A percentile compares a stretch with the other conserved stretches of the same genome.
Conservation (phyloP, 768 basidiomycete genomes). For the Panus rudis region DNA sequence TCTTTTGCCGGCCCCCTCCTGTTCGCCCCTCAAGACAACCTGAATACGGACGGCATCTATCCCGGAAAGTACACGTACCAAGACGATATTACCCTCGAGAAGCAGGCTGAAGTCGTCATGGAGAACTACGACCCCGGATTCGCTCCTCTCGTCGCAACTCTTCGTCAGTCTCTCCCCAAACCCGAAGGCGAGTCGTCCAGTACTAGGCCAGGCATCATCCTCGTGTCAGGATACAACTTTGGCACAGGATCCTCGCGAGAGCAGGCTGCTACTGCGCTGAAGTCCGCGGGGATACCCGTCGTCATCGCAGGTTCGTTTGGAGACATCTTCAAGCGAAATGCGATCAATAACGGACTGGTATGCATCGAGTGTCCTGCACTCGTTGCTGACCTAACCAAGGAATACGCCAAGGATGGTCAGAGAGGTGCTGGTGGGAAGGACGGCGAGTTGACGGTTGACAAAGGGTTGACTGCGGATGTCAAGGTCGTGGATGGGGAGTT, state of each 20-base stretch:
- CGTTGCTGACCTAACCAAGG: slow-evolving; percentile 72
- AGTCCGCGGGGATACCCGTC: slow-evolving; percentile 85
- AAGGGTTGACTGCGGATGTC: slow-evolving; percentile 54
- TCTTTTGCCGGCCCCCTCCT: slow-evolving; percentile 80
- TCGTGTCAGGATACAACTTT: slow-evolving; percentile 95
- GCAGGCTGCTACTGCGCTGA: slow-evolving; percentile 96
- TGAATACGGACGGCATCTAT: slow-evolving; percentile 98
- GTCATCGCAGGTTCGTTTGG: slow-evolving; percentile 98
- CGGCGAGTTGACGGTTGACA: slow-evolving; percentile 81
- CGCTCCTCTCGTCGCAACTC: slow-evolving; percentile 56
- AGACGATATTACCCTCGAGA: slow-evolving; percentile 93
- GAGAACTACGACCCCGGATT: slow-evolving; percentile 97
- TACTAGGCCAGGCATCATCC: slow-evolving; percentile 57
- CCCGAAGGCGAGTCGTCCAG: slow-evolving; percentile 10
- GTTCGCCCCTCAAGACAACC: slow-evolving; percentile 92
- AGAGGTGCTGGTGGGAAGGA: slow-evolving; percentile 73
- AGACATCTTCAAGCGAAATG: slow-evolving; percentile 98
- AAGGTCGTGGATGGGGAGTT: slow-evolving; percentile 45
- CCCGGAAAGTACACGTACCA: slow-evolving; percentile 99
- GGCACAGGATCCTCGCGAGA: slow-evolving; percentile 98
- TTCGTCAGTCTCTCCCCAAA: slow-evolving; percentile 29
- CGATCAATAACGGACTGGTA: slow-evolving; percentile 97
- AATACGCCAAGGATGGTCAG: slow-evolving; percentile 65
- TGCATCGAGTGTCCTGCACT: slow-evolving; percentile 91
- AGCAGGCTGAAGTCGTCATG: slow-evolving; percentile 96